phyloP scores from a whole-genome alignment of 441 rosid species.

The Erodium texanum region DNA sequence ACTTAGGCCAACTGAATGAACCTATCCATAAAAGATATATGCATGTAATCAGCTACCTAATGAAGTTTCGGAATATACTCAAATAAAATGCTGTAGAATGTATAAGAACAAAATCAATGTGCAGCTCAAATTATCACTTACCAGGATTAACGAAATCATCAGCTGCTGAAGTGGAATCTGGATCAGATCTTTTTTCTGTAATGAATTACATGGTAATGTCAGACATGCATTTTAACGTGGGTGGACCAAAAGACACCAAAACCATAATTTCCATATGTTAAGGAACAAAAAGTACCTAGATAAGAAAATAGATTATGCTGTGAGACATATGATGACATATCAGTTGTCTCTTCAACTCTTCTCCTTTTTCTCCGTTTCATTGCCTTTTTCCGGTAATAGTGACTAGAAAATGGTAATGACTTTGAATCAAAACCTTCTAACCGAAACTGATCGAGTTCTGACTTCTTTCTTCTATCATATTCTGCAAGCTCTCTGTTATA shows the following conservation, averaged over 20 bases:
- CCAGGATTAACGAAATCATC: slow-evolving; percentile 55
- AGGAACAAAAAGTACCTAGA: slow-evolving; percentile 40
- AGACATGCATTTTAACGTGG: slow-evolving; percentile 9
- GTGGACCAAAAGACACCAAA: slow-evolving; percentile 5
- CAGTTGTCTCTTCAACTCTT: slow-evolving; percentile 53
- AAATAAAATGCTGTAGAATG: background rate
- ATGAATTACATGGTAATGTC: slow-evolving; percentile 16
- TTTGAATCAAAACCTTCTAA: slow-evolving; percentile 53
- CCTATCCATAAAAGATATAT: no score
- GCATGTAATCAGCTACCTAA: background rate
- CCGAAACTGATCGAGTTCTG: slow-evolving; percentile 32
- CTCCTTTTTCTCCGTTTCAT: slow-evolving; percentile 68
- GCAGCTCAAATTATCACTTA: slow-evolving; percentile 14
- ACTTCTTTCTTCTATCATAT: slow-evolving; percentile 40
- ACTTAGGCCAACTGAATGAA: no score
- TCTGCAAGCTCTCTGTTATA: slow-evolving; percentile 49
- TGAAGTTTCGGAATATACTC: background rate
- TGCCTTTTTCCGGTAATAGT: slow-evolving; percentile 39
- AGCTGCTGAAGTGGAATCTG: slow-evolving; percentile 43
- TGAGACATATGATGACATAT: slow-evolving; percentile 46
- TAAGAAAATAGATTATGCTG: slow-evolving; percentile 63
- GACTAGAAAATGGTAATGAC: slow-evolving; percentile 54
- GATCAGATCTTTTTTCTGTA: slow-evolving; percentile 59
- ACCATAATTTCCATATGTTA: slow-evolving; percentile 10
- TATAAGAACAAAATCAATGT: slow-evolving; percentile 6